phyloP scores from a whole-genome alignment of 176 grass and related monocot genomes.

The Stipa capillata region DNA sequence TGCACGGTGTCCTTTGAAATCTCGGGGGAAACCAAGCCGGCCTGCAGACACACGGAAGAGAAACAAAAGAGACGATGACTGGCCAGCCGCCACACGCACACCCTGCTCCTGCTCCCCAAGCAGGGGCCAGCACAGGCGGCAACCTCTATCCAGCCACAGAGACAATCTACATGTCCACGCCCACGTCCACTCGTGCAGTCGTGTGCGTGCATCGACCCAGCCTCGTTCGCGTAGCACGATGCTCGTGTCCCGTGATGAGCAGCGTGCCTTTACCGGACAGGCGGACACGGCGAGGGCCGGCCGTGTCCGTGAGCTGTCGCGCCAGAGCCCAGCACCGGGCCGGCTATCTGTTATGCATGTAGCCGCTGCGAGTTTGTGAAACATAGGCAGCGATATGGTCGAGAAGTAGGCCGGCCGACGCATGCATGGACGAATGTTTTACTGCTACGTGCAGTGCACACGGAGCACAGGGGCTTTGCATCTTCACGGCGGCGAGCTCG shows the following conservation, averaged over 20 bases:
- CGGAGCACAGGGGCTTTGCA: background rate
- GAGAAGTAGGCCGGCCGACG: background rate
- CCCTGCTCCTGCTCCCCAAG: background rate
- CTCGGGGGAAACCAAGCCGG: background rate
- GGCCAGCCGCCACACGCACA: conserved; percentile 21
- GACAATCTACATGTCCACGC: too few species aligned
- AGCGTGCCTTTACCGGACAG: conserved; percentile 8
- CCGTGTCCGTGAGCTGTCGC: background rate
- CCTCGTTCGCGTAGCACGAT: conserved; percentile 17
- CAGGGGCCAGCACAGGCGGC: background rate
- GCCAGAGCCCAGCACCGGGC: conserved; percentile 10
- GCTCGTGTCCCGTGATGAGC: conserved; percentile 15
- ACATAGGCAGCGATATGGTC: too few species aligned
- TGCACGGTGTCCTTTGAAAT: too few species aligned
- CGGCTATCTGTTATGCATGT: too few species aligned
- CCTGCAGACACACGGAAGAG: background rate
- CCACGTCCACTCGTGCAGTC: background rate
- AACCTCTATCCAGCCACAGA: too few species aligned
- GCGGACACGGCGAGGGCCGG: conserved; percentile 13
- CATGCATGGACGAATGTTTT: conserved; percentile 9
- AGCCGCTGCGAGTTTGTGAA: background rate
- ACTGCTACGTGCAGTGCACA: background rate
- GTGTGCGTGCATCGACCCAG: background rate
- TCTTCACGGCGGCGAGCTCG: background rate
- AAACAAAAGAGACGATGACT: background rate